phyloP scores from a whole-genome alignment of 768 basidiomycete species.

The Lactarius deliciosus region DNA sequence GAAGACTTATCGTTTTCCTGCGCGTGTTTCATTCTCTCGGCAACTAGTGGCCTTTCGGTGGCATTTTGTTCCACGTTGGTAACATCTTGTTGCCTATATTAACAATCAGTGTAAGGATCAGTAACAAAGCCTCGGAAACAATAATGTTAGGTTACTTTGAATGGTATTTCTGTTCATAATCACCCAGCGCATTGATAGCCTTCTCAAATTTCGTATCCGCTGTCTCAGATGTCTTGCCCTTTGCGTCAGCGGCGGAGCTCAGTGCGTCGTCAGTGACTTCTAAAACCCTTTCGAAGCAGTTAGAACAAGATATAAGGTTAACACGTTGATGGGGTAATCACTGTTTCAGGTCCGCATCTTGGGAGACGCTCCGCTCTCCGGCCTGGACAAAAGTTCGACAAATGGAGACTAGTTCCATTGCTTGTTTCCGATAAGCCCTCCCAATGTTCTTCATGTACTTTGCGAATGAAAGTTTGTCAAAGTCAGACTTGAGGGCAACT shows the following conservation, averaged over 20 bases:
- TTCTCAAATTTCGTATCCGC: background rate
- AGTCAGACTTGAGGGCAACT: background rate
- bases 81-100: background rate
- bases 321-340: background rate
- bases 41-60: background rate
- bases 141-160: background rate
- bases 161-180: background rate
- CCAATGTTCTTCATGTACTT: constrained; percentile 3
- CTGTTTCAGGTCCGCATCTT: background rate
- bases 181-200: background rate
- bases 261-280: constrained; percentile 10
- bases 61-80: background rate
- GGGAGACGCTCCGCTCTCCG: background rate
- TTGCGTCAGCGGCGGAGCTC: background rate
- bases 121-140: background rate
- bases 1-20: constrained; percentile 1
- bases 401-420: constrained; percentile 5
- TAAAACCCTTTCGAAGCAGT: background rate
- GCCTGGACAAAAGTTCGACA: constrained; percentile 14
- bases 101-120: background rate
- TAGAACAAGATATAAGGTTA: background rate
- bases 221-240: background rate
- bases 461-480: background rate
- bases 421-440: background rate
- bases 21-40: background rate